A percentile compares a stretch with the other conserved stretches of the same genome.
Evolutionary conservation across 345 rosid species (phyloP).

Genomic region (Pseudoturritis turrita): DNA sequence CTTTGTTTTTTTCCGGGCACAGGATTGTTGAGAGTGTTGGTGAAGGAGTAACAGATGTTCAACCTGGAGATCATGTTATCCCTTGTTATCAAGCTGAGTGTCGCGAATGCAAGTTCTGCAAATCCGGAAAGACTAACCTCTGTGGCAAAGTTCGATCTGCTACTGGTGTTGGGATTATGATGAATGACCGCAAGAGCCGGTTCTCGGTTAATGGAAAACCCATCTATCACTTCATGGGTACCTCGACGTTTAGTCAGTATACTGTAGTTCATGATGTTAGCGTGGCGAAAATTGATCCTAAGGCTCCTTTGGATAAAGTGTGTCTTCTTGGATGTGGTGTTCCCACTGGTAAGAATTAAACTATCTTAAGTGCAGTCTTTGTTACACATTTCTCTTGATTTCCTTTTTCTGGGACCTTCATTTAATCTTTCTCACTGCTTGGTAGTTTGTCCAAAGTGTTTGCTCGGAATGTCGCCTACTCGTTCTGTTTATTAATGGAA

Average conservation of each 20-base stretch:
- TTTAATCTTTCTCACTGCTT: not conserved
- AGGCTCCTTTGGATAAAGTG: slow-evolving; percentile 95
- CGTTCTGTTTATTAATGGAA: not conserved
- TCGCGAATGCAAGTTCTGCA: slow-evolving; percentile 94
- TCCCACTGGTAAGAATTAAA: slow-evolving; percentile 65
- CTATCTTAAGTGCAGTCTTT: not conserved
- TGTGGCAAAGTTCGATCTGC: slow-evolving; percentile 92
- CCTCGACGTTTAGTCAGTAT: slow-evolving; percentile 96
- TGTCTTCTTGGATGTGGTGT: slow-evolving; percentile 99
- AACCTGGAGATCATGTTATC: slow-evolving; percentile 91
- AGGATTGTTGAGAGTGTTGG: slow-evolving; percentile 98
- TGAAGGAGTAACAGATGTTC: slow-evolving; percentile 91
- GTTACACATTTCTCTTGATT: not conserved
- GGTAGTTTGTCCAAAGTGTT: too few relatives aligned
- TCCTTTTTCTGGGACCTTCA: not conserved
- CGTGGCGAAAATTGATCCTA: slow-evolving; percentile 88
- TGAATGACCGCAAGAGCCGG: slow-evolving; percentile 81
- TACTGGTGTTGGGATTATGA: slow-evolving; percentile 95
- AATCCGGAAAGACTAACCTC: slow-evolving; percentile 95
- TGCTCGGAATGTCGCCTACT: not conserved
- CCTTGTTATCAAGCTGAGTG: slow-evolving; percentile 99
- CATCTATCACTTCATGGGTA: slow-evolving; percentile 97
- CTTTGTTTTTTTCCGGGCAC: slow-evolving; percentile 1
- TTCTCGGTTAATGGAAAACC: slow-evolving; percentile 88
- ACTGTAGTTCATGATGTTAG: slow-evolving; percentile 98